phyloP scores from a whole-genome alignment of 1,139 yeast species.

The Kurtzmaniella quercitrusa region DNA sequence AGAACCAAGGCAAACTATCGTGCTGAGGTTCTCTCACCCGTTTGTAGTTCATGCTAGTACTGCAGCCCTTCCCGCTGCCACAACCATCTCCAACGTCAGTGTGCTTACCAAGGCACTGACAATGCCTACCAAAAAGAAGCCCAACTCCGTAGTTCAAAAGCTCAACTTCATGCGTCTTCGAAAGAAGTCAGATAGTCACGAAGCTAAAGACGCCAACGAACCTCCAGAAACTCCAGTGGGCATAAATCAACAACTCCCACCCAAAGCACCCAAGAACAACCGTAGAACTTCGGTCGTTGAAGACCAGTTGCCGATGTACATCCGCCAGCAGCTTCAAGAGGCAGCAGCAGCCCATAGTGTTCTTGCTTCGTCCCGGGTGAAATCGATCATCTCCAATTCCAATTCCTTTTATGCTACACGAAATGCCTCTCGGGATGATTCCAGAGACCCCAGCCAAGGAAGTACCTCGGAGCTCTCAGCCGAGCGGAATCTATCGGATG shows the following conservation, averaged over 20 bases:
- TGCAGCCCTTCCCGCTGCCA: constrained; percentile 21
- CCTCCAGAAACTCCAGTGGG: not conserved
- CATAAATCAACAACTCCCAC: not conserved
- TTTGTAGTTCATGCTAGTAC: not conserved
- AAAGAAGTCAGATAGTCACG: constrained; percentile 1
- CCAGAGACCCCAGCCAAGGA: constrained; percentile 5
- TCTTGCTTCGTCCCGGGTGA: constrained; percentile 20
- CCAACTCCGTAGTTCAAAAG: constrained; percentile 10
- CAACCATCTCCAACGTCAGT: constrained; percentile 29
- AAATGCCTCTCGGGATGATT: constrained; percentile 11
- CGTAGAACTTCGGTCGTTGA: constrained; percentile 36
- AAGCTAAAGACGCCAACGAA: constrained; percentile 1
- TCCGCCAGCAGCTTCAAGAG: constrained; percentile 25
- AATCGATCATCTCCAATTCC: constrained; percentile 35
- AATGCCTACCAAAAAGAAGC: not conserved
- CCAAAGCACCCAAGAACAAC: constrained; percentile 1
- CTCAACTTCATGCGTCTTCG: constrained; percentile 10
- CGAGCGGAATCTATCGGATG: constrained; percentile 10
- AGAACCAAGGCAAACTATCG: not conserved
- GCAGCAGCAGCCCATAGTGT: not conserved
- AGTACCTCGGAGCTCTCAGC: constrained; percentile 3
- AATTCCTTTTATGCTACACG: constrained; percentile 31
- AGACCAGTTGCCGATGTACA: constrained; percentile 36
- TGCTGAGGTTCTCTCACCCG: constrained; percentile 7
- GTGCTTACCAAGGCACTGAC: constrained; percentile 29